Base-by-base conservation (phyloP, 2,329 filamentous ascomycete species). In the Venturia effusa region DNA sequence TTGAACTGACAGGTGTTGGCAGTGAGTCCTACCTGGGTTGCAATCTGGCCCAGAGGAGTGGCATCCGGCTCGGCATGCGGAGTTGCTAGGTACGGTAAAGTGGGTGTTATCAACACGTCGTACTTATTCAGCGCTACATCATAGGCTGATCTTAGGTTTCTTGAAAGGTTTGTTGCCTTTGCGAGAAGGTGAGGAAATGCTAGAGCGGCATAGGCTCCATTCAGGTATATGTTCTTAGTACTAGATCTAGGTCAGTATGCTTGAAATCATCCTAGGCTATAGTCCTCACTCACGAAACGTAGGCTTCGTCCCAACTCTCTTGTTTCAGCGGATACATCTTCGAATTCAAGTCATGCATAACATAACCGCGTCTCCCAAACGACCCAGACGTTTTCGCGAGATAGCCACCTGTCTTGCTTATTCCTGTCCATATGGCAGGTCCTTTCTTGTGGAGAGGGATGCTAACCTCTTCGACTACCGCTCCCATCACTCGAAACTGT, bases 1-100 rank as follows among this genome's bases (percentile, higher is more conserved):
- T 85, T 82, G 70, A 85, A 85, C 2, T 79, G 75, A 11, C 80
- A 79, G 4, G 83, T 86, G 67, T 86, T 85, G 19, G 75, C 77
- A 0, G 80, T 83, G 65, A 83, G 68, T 0, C 83, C 83, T 40
- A 84, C 79, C 39, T 79, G 80, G 13, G 79, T 79, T 61, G 76
- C 74, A 59, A 83, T 80, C 22, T 78, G 79, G 57, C 78, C 75
- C 19, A 76, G 70, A 2, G 78, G 78, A 1, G 74, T 74, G 1
- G 73, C 75, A 66, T 74, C 74, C 11, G 72, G 67, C 1, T 68
- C 67, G 0, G 77, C 75, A 61, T 82, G 78, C 17, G 72, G 74
- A 0, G 78, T 78, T 1, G 78, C 78, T 2, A 81, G 76, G 60
- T 77, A 76, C 0, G 80, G 80, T 0, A 81, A 75, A 0, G 80